These are phyloP conservation scores for Russula vinacea DNA, from an alignment of 768 basidiomycete species.

Conservation along the genomic window DNA sequence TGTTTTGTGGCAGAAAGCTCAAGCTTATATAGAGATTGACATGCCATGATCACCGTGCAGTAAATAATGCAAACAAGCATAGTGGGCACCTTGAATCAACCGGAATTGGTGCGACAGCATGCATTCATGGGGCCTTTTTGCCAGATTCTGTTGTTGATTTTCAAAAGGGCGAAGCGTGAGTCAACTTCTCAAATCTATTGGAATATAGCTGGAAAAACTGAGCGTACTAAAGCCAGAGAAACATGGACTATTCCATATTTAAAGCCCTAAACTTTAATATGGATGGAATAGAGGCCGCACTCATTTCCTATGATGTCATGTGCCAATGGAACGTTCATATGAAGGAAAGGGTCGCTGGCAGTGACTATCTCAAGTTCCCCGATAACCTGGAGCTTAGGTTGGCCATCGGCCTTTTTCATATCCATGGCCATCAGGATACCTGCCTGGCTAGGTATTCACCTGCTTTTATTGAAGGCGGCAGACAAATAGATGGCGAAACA, in stretches of 20 bases:
- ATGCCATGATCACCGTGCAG: slow-evolving; percentile 7
- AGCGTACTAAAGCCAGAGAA: neutral
- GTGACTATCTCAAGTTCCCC: neutral
- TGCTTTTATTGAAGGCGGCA: slow-evolving; percentile 1
- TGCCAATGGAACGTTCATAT: slow-evolving; percentile 6
- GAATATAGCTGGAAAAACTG: neutral
- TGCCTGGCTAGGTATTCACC: slow-evolving; percentile 11
- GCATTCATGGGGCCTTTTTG: too few relatives aligned
- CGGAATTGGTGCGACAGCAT: neutral
- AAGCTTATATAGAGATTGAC: neutral
- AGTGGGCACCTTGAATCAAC: slow-evolving; percentile 3
- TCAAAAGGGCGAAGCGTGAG: neutral
- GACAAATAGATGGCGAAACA: slow-evolving; percentile 16
- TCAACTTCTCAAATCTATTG: neutral
- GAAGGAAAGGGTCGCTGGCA: neutral
- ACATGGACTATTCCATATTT: neutral
- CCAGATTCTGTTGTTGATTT: too few relatives aligned
- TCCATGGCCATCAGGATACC: slow-evolving; percentile 14
- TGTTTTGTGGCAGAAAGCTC: neutral
- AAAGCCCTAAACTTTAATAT: neutral
- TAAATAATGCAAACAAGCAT: slow-evolving; percentile 1
- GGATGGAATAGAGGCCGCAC: neutral
- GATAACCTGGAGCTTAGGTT: neutral
- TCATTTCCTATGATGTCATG: neutral
- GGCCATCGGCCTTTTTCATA: slow-evolving; percentile 11